Percentiles rank a stretch among this genome's conserved stretches.
phyloP scores from a whole-genome alignment of 805 yeast genomes.

The Myxozyma geophila region DNA sequence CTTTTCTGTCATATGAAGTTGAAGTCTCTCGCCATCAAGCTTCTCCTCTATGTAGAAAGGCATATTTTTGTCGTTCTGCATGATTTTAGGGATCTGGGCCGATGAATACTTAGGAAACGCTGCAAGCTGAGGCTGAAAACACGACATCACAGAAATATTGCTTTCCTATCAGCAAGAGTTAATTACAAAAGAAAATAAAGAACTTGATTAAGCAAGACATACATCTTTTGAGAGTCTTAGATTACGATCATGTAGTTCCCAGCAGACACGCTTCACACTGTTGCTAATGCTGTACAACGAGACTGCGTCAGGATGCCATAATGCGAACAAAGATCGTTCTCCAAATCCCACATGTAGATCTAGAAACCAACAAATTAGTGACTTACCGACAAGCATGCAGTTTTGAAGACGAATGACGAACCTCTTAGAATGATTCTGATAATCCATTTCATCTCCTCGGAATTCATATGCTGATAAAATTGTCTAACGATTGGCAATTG shows the following conservation, averaged over 20 bases:
- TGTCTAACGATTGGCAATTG: constrained; percentile 54
- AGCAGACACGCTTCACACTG: constrained; percentile 63
- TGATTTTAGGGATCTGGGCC: constrained; percentile 51
- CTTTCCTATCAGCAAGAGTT: constrained; percentile 42
- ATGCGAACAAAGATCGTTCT: constrained; percentile 59
- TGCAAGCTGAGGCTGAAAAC: constrained; percentile 80
- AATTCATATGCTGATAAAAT: constrained; percentile 59
- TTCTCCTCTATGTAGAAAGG: constrained; percentile 83
- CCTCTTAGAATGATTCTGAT: constrained; percentile 64
- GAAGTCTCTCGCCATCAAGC: constrained; percentile 89
- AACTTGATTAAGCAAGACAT: constrained; percentile 42
- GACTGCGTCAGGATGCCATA: constrained; percentile 82
- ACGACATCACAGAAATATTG: constrained; percentile 52
- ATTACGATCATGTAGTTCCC: constrained; percentile 58
- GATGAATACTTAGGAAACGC: constrained; percentile 57
- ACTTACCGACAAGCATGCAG: not conserved
- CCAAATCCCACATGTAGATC: constrained; percentile 55
- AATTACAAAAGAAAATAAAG: not conserved
- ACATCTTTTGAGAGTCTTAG: constrained; percentile 51
- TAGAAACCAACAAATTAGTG: not conserved
- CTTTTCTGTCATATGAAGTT: constrained; percentile 64
- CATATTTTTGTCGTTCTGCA: constrained; percentile 32
- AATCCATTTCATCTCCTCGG: constrained; percentile 69
- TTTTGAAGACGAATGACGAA: constrained; percentile 51
- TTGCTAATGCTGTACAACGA: constrained; percentile 67